These are phyloP conservation scores for Myriosclerotinia duriaeana DNA, from an alignment of 2,329 filamentous ascomycete genomes.

Conservation along the genomic window DNA sequence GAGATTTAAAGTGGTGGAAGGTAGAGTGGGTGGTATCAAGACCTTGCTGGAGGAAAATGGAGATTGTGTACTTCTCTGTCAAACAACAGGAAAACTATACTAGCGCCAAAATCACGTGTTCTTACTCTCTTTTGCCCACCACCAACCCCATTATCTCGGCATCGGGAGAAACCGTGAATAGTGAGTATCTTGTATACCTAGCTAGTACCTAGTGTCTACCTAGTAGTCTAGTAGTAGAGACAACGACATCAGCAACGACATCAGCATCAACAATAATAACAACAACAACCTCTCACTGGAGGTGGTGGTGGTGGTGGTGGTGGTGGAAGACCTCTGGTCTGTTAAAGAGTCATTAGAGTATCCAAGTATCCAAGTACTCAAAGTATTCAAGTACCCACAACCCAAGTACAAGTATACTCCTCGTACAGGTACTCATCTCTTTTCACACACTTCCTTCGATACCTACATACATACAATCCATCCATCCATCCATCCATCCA, in stretches of 20 bases:
- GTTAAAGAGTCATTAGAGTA: no score
- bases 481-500: background rate
- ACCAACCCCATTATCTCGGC: slow-evolving; percentile 14
- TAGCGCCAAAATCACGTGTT: slow-evolving; percentile 21
- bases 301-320: no score
- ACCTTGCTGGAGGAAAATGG: slow-evolving; percentile 32
- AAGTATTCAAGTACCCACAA: background rate
- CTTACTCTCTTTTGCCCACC: background rate
- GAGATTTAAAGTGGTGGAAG: slow-evolving; percentile 50
- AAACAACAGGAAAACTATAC: slow-evolving; percentile 23
- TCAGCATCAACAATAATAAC: background rate
- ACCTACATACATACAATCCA: background rate
- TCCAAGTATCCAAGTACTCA: background rate
- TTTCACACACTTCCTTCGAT: slow-evolving; percentile 1
- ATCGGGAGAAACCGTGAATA: slow-evolving; percentile 23
- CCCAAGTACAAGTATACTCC: background rate
- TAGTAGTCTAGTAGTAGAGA: no score
- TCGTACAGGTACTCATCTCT: background rate
- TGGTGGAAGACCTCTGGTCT: no score
- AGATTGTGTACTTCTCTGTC: slow-evolving; percentile 16
- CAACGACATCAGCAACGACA: background rate
- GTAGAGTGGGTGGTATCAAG: slow-evolving; percentile 37
- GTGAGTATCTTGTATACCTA: no score
- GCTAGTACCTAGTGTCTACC: no score
- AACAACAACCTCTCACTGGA: background rate